Base-by-base conservation (phyloP, 1,139 yeast genomes). In the Pichia sp. region DNA sequence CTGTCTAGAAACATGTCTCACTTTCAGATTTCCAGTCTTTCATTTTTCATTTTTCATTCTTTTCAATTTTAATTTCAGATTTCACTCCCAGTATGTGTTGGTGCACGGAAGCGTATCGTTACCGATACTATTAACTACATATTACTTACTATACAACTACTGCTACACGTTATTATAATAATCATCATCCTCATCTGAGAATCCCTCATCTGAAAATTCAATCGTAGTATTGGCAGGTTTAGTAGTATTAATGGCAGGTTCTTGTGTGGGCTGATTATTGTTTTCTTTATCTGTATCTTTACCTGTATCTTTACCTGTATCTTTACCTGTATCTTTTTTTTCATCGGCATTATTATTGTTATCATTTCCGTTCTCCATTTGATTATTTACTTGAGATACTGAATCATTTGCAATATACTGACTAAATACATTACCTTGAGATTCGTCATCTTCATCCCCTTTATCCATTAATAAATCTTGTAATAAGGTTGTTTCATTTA, bases 141-240 rank as follows among this genome's bases (percentile, higher is more conserved):
- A 18, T 36, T 36, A 36, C 13, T 22, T 5, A 9, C 22, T 19
- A 4, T 18, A 9, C 41, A 19, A 39, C 38, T 34, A n/a, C 25
- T 22, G 11, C 28, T 36, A 36, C 13, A 36, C 14, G 18, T 36
- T 36, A 36, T 36, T 36, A 18, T 36, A 38, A 33, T 31, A 33
- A 16, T 28, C 42, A 27, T 47, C 60, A 29, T 62, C 62, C 39
- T 57, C 66, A 30, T 61, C 67, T 19, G 59, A 58, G 25, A 51
- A 51, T 16, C 45, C 49, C 27, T 51, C 51, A 3, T 48, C 47
- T 7, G 53, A 50, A 31, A 45, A 45, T 16, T 13, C 31, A 13
- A 25, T 19, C 1, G 39, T 44, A 18, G 25, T 44, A 19, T 47
- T 28, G 13, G 22, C 39, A 8, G 13, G 14, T 18, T 36, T 36